Percentiles rank a stretch among this genome's conserved stretches.
Evolutionary conservation across 306 rosid species (phyloP).

Genomic region (Vicia faba): DNA sequence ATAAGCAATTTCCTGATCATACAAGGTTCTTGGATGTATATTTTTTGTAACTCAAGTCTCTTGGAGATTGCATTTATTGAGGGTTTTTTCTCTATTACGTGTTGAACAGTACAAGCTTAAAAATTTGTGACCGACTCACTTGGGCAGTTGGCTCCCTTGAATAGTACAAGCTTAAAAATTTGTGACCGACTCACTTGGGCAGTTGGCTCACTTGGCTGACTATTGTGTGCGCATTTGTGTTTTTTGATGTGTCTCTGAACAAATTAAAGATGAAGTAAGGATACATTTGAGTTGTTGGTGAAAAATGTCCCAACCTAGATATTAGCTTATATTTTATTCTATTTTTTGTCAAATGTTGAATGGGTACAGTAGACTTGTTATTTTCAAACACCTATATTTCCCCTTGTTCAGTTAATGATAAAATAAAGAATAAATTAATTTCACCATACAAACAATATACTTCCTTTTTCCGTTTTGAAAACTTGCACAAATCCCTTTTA

Average conservation of each 20-base stretch:
- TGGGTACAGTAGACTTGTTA: neutral
- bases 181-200: neutral
- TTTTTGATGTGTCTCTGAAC: neutral
- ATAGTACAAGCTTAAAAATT: constrained; percentile 1
- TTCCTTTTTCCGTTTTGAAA: constrained; percentile 1
- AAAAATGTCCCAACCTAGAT: neutral
- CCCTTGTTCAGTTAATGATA: neutral
- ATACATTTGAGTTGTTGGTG: neutral
- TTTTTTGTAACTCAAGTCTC: neutral
- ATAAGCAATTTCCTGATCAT: neutral
- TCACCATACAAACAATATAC: neutral
- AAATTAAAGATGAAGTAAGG: constrained; percentile 17
- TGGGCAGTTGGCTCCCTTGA: neutral
- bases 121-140: neutral
- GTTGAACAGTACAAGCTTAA: constrained; percentile 2
- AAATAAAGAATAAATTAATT: constrained; percentile 7
- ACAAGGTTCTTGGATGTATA: neutral
- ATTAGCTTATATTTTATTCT: neutral
- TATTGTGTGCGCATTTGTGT: neutral
- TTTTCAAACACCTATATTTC: neutral
- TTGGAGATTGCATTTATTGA: neutral
- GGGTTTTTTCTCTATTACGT: neutral
- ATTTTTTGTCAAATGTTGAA: neutral
- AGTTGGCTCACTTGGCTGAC: neutral
- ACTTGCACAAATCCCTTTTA: constrained; percentile 15